Conservation (phyloP, 2,329 filamentous ascomycete species). For the Colletotrichum musae region DNA sequence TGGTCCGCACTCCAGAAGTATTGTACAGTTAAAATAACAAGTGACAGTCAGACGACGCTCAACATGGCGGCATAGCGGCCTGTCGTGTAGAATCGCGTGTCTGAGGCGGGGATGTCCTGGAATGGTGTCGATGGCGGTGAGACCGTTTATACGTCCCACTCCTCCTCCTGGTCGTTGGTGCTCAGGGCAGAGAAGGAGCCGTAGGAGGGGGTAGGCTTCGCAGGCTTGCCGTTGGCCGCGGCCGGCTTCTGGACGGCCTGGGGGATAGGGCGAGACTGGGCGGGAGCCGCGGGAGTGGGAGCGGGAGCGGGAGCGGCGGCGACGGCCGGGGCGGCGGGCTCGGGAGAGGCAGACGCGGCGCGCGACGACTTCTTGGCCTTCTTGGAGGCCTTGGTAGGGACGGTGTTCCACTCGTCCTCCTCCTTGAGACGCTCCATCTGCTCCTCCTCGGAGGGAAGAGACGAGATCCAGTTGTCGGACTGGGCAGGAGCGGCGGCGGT, state of each 20-base stretch:
- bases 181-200: conserved; percentile 66
- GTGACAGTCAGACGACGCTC: conserved; percentile 36
- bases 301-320: conserved; percentile 26
- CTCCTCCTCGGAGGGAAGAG: conserved; percentile 73
- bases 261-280: conserved; percentile 43
- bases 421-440: conserved; percentile 71
- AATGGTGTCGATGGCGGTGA: conserved; percentile 12
- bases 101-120: conserved; percentile 34
- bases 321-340: conserved; percentile 45
- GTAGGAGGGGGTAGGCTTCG: conserved; percentile 47
- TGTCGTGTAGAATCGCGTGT: conserved; percentile 11
- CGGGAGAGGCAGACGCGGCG: conserved; percentile 57
- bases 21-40: conserved; percentile 42
- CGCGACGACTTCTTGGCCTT: conserved; percentile 59
- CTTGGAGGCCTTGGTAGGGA: conserved; percentile 61
- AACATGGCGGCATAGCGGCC: background rate
- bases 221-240: conserved; percentile 45
- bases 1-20: conserved; percentile 40
- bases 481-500: conserved; percentile 52
- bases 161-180: conserved; percentile 60
- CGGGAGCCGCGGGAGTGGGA: conserved; percentile 44
- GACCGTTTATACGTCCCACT: conserved; percentile 65
- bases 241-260: conserved; percentile 50
- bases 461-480: conserved; percentile 62
- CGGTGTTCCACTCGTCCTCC: conserved; percentile 73